phyloP scores from a whole-genome alignment of 441 rosid species.

The Erodium chrysanthum region DNA sequence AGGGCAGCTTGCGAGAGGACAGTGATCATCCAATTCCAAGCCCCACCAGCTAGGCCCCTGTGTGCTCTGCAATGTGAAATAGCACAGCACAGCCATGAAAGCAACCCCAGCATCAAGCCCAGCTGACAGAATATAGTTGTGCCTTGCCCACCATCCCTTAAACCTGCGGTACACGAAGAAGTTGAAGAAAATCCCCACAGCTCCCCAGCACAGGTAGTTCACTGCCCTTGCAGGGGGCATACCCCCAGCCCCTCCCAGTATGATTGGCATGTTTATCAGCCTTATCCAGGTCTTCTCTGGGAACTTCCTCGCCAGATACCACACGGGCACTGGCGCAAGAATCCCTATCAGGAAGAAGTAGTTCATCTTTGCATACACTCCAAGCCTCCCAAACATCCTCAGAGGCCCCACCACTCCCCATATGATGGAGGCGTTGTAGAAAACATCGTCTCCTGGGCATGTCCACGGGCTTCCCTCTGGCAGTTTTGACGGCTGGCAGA shows the following conservation, averaged over 20 bases:
- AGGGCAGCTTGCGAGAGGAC: conserved; percentile 38
- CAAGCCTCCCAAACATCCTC: conserved; percentile 35
- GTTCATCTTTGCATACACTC: conserved; percentile 34
- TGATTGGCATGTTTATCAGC: conserved; percentile 31
- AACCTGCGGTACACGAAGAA: conserved; percentile 26
- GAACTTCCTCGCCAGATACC: conserved; percentile 26
- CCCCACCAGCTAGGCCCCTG: conserved; percentile 43
- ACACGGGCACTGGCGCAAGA: conserved; percentile 29
- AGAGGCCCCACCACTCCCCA: conserved; percentile 40
- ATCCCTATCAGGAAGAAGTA: conserved; percentile 35
- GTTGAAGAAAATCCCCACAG: conserved; percentile 38
- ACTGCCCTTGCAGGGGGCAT: conserved; percentile 32
- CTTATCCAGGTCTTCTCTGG: conserved; percentile 30
- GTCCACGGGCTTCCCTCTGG: conserved; percentile 43
- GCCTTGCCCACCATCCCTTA: conserved; percentile 43
- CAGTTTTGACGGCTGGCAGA: conserved; percentile 23
- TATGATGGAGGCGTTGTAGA: conserved; percentile 21
- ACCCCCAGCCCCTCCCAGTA: conserved; percentile 23
- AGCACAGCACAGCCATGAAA: conserved; percentile 31
- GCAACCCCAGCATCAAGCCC: conserved; percentile 43
- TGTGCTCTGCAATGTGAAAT: conserved; percentile 27
- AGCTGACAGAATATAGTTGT: conserved; percentile 33
- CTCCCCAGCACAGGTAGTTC: conserved; percentile 33
- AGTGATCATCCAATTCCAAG: conserved; percentile 31
- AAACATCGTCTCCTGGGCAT: conserved; percentile 36